These are phyloP conservation scores for Sporobolus alterniflorus DNA, from an alignment of 202 grass and related monocot species.

Conservation along the genomic window DNA sequence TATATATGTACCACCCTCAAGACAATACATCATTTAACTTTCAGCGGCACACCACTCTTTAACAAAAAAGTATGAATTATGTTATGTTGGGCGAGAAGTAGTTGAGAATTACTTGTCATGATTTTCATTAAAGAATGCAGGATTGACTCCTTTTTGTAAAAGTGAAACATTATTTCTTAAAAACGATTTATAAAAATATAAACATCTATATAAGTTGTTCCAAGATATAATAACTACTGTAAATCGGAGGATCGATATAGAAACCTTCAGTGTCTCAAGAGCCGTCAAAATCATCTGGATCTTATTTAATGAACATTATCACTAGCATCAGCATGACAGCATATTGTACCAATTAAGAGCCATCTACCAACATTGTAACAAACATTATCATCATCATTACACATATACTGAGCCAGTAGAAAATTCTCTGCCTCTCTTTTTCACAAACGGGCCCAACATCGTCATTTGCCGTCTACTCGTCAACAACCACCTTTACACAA, in stretches of 20 bases:
- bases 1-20: no score
- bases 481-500: conserved; percentile 27
- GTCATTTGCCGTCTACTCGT: conserved; percentile 13
- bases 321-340: no score
- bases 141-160: not conserved
- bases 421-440: conserved; percentile 20
- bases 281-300: no score
- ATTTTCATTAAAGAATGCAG: not conserved
- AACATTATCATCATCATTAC: no score
- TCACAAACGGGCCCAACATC: conserved; percentile 17
- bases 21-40: no score
- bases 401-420: conserved; percentile 25
- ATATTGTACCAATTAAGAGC: no score
- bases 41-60: no score
- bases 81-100: not conserved
- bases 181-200: not conserved
- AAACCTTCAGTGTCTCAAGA: no score
- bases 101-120: not conserved
- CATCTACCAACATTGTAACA: not conserved
- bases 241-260: no score
- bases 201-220: not conserved
- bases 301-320: not conserved
- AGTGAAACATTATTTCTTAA: not conserved
- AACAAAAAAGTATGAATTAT: not conserved
- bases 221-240: not conserved